A percentile compares a stretch with the other conserved stretches of the same genome.
These are phyloP conservation scores for Xylaria sp. DNA, from an alignment of 2,329 filamentous ascomycete species.

Conservation along the genomic window DNA sequence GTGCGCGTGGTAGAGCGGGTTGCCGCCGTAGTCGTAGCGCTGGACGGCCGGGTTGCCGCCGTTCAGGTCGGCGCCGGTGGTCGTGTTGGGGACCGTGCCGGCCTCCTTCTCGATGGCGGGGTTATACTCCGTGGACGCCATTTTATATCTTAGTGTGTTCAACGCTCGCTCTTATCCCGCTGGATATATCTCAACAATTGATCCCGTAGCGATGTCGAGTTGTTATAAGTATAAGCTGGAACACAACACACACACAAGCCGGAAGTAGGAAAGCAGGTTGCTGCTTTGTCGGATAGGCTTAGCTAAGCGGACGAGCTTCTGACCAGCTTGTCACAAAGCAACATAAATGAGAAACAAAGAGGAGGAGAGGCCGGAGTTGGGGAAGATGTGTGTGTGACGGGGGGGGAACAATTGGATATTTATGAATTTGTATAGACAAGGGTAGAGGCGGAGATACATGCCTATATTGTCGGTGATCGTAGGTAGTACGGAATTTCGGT, in stretches of 20 bases:
- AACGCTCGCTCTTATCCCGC: neutral
- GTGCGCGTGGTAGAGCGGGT: conserved; percentile 54
- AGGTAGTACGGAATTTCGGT: conserved; percentile 4
- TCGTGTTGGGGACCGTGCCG: conserved; percentile 14
- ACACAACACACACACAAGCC: no score
- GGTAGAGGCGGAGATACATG: conserved; percentile 17
- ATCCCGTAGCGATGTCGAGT: no score
- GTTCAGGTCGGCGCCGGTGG: conserved; percentile 39
- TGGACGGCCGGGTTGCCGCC: conserved; percentile 41
- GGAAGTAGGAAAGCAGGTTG: neutral
- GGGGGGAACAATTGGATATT: conserved; percentile 22
- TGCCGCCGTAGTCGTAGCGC: conserved; percentile 52
- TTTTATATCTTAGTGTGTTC: conserved; percentile 12
- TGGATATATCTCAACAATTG: neutral
- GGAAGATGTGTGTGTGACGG: conserved; percentile 20
- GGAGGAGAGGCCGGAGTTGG: neutral
- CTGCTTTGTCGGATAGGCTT: neutral
- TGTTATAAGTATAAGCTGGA: neutral
- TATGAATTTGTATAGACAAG: conserved; percentile 21
- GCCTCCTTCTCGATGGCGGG: conserved; percentile 42
- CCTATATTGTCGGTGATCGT: conserved; percentile 18
- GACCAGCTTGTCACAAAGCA: conserved; percentile 15
- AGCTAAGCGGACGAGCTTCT: neutral
- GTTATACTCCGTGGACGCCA: conserved; percentile 39
- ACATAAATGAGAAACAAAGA: conserved; percentile 14